Evolutionary conservation across 177 flowering plant genomes (phyloP).

Genomic region (Vitis hybrid): DNA sequence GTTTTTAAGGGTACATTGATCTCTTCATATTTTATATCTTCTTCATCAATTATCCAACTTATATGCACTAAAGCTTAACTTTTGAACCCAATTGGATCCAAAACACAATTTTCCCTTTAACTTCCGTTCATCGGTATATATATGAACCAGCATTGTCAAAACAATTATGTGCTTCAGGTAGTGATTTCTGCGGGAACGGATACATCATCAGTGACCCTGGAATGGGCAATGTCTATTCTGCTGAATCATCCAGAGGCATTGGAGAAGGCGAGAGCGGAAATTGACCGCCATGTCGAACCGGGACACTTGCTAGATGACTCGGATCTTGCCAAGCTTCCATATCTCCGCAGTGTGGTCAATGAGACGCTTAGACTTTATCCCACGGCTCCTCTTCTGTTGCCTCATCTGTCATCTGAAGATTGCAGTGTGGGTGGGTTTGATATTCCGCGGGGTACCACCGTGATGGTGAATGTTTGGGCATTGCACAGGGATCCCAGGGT

Average conservation of each 20-base stretch:
- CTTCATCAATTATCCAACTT: too few species aligned
- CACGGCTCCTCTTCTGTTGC: constrained; percentile 17
- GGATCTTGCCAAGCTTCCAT: constrained; percentile 16
- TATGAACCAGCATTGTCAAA: too few species aligned
- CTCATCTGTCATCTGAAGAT: constrained; percentile 16
- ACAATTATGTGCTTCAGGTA: too few species aligned
- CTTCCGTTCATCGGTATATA: too few species aligned
- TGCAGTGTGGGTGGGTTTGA: constrained; percentile 21
- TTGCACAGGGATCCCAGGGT: constrained; percentile 25
- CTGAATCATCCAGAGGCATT: constrained; percentile 19
- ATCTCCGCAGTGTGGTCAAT: constrained; percentile 13
- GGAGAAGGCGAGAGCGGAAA: constrained; percentile 16
- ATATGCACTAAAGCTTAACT: too few species aligned
- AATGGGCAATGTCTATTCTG: constrained; percentile 10
- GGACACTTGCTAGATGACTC: constrained; percentile 16
- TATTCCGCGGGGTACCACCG: constrained; percentile 19
- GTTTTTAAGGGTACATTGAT: too few species aligned
- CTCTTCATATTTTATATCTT: too few species aligned
- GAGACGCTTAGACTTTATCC: constrained; percentile 22
- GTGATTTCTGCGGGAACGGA: too few species aligned
- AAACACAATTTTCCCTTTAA: too few species aligned
- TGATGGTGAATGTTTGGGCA: constrained; percentile 25
- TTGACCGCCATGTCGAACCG: constrained; percentile 13
- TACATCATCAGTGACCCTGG: constrained; percentile 14
- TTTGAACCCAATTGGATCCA: too few species aligned